These are phyloP conservation scores for Curvularia verruculosa DNA, from an alignment of 2,329 filamentous ascomycete genomes.

Conservation along the genomic window DNA sequence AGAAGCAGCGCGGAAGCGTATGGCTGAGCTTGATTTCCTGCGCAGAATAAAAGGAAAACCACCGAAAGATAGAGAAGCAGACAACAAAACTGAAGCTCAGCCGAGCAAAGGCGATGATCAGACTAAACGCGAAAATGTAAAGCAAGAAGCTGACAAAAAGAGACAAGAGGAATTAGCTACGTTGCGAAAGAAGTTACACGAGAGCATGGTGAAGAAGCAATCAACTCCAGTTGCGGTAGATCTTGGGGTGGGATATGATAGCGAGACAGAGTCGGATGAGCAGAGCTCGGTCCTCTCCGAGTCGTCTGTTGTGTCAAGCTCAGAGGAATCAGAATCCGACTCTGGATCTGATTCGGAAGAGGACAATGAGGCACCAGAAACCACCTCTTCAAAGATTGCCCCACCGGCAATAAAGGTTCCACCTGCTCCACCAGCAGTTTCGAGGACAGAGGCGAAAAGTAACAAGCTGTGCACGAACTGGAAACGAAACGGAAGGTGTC, in stretches of 20 bases:
- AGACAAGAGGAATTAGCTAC: conserved; percentile 38
- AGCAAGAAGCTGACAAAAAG: conserved; percentile 3
- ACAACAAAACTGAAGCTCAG: neutral
- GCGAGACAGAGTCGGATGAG: conserved; percentile 33
- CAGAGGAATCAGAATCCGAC: conserved; percentile 34
- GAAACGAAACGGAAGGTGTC: conserved; percentile 37
- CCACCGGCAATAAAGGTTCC: conserved; percentile 23
- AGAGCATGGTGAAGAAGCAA: conserved; percentile 39
- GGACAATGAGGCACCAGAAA: conserved; percentile 41
- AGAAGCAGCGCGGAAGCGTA: conserved; percentile 39
- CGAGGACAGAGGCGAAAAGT: conserved; percentile 14
- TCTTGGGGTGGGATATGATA: conserved; percentile 42
- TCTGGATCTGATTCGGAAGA: conserved; percentile 32
- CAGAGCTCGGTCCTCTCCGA: conserved; percentile 36
- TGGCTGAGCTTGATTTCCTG: conserved; percentile 50
- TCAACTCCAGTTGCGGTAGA: conserved; percentile 20
- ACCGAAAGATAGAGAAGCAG: conserved; percentile 10
- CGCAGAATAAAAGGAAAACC: conserved; percentile 33
- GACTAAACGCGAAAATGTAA: conserved; percentile 5
- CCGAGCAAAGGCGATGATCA: conserved; percentile 5
- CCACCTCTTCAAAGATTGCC: conserved; percentile 46
- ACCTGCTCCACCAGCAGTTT: conserved; percentile 14
- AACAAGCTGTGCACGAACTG: conserved; percentile 32
- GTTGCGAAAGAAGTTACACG: conserved; percentile 43
- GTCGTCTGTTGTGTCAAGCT: conserved; percentile 44